These are phyloP conservation scores for Mycotypha africana DNA, from an alignment of 371 early-diverging fungal species.

Conservation along the genomic window DNA sequence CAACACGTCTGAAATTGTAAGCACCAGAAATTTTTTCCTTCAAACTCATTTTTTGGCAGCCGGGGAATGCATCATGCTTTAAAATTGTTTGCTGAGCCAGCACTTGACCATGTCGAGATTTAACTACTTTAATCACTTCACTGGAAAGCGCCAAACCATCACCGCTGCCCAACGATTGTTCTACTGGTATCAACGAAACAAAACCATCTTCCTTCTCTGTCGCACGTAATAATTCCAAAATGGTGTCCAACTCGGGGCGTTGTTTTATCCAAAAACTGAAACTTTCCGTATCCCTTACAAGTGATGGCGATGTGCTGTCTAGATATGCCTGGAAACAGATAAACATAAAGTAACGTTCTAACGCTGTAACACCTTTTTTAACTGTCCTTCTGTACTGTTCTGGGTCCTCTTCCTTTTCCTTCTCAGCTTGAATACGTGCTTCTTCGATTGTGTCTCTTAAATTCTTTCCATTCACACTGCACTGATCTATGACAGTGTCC, in stretches of 20 bases:
- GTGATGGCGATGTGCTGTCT: conserved; percentile 31
- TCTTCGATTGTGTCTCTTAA: conserved; percentile 53
- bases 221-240: conserved; percentile 42
- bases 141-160: conserved; percentile 63
- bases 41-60: conserved; percentile 63
- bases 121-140: conserved; percentile 62
- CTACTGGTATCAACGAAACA: conserved; percentile 49
- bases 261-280: conserved; percentile 58
- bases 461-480: conserved; percentile 31
- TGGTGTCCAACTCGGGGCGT: conserved; percentile 57
- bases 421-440: conserved; percentile 46
- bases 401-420: conserved; percentile 23
- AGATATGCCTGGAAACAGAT: conserved; percentile 63
- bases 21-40: conserved; percentile 65
- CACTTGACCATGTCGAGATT: conserved; percentile 53
- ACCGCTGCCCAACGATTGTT: conserved; percentile 45
- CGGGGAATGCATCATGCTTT: conserved; percentile 69
- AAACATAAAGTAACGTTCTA: conserved; percentile 60
- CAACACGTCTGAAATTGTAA: conserved; percentile 58
- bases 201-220: conserved; percentile 16
- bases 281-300: conserved; percentile 37
- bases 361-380: conserved; percentile 36
- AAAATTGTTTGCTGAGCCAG: conserved; percentile 62
- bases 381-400: conserved; percentile 22
- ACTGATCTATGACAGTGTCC: conserved; percentile 56